These are phyloP conservation scores for Pseudozyma flocculosa DNA, from an alignment of 1,284 basidiomycete genomes.

Conservation along the genomic window DNA sequence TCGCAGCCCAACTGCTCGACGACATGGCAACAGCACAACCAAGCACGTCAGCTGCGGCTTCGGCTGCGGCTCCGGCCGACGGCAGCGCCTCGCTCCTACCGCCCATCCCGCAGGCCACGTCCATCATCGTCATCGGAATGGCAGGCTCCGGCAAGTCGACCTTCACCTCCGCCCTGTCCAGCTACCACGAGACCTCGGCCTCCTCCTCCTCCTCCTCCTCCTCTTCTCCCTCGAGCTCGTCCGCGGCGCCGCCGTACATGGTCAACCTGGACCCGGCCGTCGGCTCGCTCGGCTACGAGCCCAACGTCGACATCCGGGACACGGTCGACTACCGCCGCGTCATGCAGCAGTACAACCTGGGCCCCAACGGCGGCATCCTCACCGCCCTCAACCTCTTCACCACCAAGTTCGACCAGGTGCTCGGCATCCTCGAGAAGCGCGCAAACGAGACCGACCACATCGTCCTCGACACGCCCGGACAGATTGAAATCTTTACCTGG, in stretches of 20 bases:
- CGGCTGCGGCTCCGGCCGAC: too few relatives aligned
- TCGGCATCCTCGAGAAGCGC: conserved; percentile 87
- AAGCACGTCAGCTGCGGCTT: too few relatives aligned
- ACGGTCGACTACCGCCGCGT: conserved; percentile 96
- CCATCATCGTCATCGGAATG: conserved; percentile 68
- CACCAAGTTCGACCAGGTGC: conserved; percentile 98
- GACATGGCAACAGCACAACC: too few relatives aligned
- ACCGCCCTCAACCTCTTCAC: conserved; percentile 97
- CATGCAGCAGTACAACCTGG: conserved; percentile 99
- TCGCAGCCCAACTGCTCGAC: too few relatives aligned
- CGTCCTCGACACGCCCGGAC: conserved; percentile 94
- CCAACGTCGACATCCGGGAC: conserved; percentile 97
- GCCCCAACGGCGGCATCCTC: conserved; percentile 95
- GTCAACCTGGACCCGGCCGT: conserved; percentile 98
- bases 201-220: conserved; percentile 3
- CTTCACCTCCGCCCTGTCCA: conserved; percentile 67
- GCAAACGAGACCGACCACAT: conserved; percentile 81
- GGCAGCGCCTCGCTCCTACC: conserved; percentile 17
- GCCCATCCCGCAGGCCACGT: conserved; percentile 46
- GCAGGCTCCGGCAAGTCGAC: conserved; percentile 95
- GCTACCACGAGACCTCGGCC: conserved; percentile 19
- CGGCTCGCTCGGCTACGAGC: conserved; percentile 81
- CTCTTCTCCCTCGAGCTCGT: conserved; percentile 55
- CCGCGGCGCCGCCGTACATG: conserved; percentile 76
- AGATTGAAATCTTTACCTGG: conserved; percentile 99